Base-by-base conservation (phyloP, 306 rosid species). In the Lablab purpureus region DNA sequence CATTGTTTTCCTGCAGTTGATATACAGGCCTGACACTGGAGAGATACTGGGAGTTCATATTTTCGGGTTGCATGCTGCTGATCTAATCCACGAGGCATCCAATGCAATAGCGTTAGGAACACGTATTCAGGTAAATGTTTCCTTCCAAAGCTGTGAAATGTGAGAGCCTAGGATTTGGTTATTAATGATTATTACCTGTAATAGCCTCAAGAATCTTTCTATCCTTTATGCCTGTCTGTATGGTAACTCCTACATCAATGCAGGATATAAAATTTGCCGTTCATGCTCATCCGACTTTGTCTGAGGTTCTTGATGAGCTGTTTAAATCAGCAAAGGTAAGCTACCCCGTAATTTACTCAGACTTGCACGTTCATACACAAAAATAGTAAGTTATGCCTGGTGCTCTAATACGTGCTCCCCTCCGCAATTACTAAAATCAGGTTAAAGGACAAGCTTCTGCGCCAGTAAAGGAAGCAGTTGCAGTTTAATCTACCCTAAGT, bases 11-110 rank as follows among this genome's bases (percentile, higher is more conserved):
- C 62, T 80, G 80, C 96, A 95, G 99, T 73, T 95, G 87, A 95
- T 95, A 84, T 95, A 95, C 90, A 87, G 98, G 79, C 97, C 99
- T 12, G 99, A 95, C 87, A 91, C 82, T 21, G 99, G 99, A 58
- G 99, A 93, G 88, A 93, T 95, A 49, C 89, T 95, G 28, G 99
- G 99, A 47, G 99, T 93, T 63, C 99, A 95, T 68, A 95, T 95
- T 71, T 93, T 95, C 47, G 99, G 99, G 80, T 84, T 95, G 90
- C 99, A 95, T 63, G 99, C 99, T 17, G 99, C 99, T 28, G 99
- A 95, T 85, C 99, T 95, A 71, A 95, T 95, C 71, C 99, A 95
- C 7, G 99, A 95, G 89, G 99, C 98, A 68, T 95, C 99, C 59
- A 95, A 95, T 64, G 98, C 98, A 55, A 92, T 95, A 37, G 96